Evolutionary conservation across 2,329 filamentous ascomycete genomes (phyloP), one percentile per base, ranked within the genome.

Genomic region (Pseudogymnoascus sp.): DNA sequence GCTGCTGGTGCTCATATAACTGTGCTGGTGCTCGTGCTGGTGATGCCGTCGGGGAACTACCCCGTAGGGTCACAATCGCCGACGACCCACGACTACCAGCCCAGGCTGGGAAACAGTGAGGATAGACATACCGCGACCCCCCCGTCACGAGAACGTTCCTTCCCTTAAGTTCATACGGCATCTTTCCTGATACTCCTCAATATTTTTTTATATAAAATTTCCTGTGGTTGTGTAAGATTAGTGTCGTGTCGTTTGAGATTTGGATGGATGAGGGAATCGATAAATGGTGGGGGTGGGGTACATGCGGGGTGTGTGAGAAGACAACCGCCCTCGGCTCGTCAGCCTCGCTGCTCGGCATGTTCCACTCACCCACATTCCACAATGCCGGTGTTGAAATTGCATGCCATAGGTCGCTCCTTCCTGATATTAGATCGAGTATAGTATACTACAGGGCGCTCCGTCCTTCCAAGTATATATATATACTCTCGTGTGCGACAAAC

Each of bases 131-230:
- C 85, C 84, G 79, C 53, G 84, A 86, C 56, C 83, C 85, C 50
- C 83, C 86, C 0, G 85, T 88, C 21, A 89, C 78, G 14, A 89
- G 79, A 29, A 88, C 82, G 68, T 86, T 88, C 35, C 83, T 79
- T 62, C 78, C 80, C 67, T 81, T 81, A 50, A 89, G 77, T n/a
- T 78, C 75, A 74, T 88, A 88, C 1, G 83, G 82, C 85, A 88
- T 88, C 13, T 50, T 74, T 53, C 16, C 24, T 24, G 3, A 6
- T 40, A 3, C 6, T 3, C 14, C 24, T 35, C 19, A 35, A 56
- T 56, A 11, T 7, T 35, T 14, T 33, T 33, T 11, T 38, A 6
- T 6, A 14, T 38, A 16, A 7, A n/a, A n/a, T n/a, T 6, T 29
- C 2, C 3, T 26, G 24, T 6, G 3, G 24, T 26, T 26, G 5